Evolutionary conservation across 1,139 yeast species (phyloP).

Genomic region (Sugiyamaella novakii): DNA sequence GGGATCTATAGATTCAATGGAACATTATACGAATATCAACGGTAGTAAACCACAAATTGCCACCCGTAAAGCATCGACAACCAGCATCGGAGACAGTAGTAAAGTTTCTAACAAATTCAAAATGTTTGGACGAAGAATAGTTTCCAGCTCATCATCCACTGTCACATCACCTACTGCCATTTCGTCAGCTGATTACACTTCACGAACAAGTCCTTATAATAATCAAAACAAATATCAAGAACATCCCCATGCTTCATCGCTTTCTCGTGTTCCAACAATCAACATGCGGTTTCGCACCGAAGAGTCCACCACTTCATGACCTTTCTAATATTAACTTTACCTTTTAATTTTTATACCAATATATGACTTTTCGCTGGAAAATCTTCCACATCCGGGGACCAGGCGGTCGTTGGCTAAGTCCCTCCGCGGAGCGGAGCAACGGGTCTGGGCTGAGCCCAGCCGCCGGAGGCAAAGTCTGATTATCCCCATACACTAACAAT

Average conservation of each 20-base stretch:
- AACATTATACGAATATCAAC: conserved; percentile 4
- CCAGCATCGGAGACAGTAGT: conserved; percentile 5
- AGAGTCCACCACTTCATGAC: conserved; percentile 4
- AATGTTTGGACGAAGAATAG: conserved; percentile 24
- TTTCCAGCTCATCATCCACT: conserved; percentile 20
- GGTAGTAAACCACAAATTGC: conserved; percentile 1
- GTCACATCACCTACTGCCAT: conserved; percentile 10
- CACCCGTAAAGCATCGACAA: conserved; percentile 11
- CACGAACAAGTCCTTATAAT: conserved; percentile 6
- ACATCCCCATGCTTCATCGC: conserved; percentile 4
- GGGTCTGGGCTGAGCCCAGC: not conserved
- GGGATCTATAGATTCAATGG: conserved; percentile 16
- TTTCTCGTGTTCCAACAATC: conserved; percentile 11
- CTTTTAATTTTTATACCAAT: conserved; percentile 7
- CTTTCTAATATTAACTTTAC: no score
- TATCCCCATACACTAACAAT: conserved; percentile 15
- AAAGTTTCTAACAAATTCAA: conserved; percentile 18
- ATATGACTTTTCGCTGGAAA: no score
- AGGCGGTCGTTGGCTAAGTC: no score
- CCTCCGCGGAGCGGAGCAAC: conserved; percentile 1
- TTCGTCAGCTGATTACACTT: conserved; percentile 11
- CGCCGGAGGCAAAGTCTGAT: no score
- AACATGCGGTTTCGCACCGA: conserved; percentile 17
- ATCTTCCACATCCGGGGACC: no score
- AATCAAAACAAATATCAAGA: conserved; percentile 11